phyloP scores from a whole-genome alignment of 345 rosid species.

The Raphanus sativus region DNA sequence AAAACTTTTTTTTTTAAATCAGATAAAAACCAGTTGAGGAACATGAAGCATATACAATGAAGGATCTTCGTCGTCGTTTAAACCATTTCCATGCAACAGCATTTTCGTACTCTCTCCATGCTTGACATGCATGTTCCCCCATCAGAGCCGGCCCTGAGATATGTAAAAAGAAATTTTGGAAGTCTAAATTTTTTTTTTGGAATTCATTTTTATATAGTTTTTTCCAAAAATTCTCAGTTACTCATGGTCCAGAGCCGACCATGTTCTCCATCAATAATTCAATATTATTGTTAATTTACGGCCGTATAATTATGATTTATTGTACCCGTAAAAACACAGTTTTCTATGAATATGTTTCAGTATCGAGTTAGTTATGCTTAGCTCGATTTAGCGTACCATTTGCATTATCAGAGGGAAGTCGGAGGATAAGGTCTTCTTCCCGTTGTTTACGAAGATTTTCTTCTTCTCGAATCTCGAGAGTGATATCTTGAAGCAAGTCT shows the following conservation, averaged over 20 bases:
- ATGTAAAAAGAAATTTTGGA: too few relatives aligned
- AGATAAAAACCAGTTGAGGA: slow-evolving; percentile 91
- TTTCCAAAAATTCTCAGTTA: too few relatives aligned
- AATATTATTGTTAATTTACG: not conserved
- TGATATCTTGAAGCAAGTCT: slow-evolving; percentile 52
- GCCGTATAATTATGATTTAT: not conserved
- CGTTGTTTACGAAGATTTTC: slow-evolving; percentile 67
- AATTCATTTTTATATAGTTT: too few relatives aligned
- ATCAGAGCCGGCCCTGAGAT: too few relatives aligned
- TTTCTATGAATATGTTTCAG: not conserved
- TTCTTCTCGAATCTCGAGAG: slow-evolving; percentile 41
- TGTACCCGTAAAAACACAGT: not conserved
- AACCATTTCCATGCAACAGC: slow-evolving; percentile 91
- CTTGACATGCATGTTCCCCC: slow-evolving; percentile 89
- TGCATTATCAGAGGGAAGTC: slow-evolving; percentile 84
- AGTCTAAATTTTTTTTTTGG: too few relatives aligned
- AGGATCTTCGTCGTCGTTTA: slow-evolving; percentile 77
- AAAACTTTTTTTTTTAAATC: not conserved
- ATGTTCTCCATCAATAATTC: too few relatives aligned
- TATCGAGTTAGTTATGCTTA: too few relatives aligned
- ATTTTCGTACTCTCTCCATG: slow-evolving; percentile 86
- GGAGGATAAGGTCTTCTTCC: slow-evolving; percentile 64
- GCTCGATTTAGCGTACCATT: slow-evolving; percentile 46
- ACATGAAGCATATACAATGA: slow-evolving; percentile 88
- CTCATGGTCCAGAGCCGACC: too few relatives aligned